These are phyloP conservation scores for Crithidia fasciculata DNA, from an alignment of 208 protist species.

Conservation along the genomic window DNA sequence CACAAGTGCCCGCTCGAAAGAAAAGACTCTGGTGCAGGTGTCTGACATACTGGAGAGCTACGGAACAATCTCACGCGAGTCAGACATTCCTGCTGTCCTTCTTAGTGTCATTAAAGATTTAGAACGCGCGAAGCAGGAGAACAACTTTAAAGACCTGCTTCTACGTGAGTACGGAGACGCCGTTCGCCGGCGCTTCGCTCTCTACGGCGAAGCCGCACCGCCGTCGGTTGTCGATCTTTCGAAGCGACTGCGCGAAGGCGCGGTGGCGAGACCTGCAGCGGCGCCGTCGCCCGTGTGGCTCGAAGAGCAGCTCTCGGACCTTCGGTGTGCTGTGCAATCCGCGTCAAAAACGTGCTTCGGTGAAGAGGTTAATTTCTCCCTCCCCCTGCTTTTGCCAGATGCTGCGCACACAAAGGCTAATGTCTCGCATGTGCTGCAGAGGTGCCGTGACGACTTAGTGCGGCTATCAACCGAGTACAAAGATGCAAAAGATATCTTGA, in stretches of 20 bases:
- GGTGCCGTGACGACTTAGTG: constrained; percentile 1
- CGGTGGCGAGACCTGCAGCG: not conserved
- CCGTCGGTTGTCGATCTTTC: constrained; percentile 32
- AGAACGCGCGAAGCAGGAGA: constrained; percentile 49
- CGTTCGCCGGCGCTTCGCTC: constrained; percentile 39
- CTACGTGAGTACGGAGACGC: constrained; percentile 55
- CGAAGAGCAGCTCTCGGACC: constrained; percentile 25
- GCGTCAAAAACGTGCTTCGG: constrained; percentile 12
- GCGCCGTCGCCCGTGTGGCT: constrained; percentile 21
- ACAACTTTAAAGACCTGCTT: constrained; percentile 48
- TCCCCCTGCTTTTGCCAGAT: constrained; percentile 19
- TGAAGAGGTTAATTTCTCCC: constrained; percentile 8
- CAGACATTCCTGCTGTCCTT: constrained; percentile 47
- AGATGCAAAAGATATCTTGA: constrained; percentile 8
- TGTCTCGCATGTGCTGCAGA: constrained; percentile 15
- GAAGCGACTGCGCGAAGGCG: constrained; percentile 12
- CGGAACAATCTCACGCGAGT: constrained; percentile 34
- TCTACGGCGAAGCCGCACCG: constrained; percentile 47
- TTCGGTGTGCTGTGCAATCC: constrained; percentile 2
- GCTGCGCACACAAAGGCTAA: constrained; percentile 14
- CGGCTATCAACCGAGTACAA: constrained; percentile 20
- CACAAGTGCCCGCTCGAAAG: not conserved
- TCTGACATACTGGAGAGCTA: constrained; percentile 69
- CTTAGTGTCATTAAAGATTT: constrained; percentile 56
- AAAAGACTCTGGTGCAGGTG: constrained; percentile 40